A percentile compares a stretch with the other conserved stretches of the same genome.
Evolutionary conservation across 306 rosid species (phyloP).

Genomic region (Geum urbanum): DNA sequence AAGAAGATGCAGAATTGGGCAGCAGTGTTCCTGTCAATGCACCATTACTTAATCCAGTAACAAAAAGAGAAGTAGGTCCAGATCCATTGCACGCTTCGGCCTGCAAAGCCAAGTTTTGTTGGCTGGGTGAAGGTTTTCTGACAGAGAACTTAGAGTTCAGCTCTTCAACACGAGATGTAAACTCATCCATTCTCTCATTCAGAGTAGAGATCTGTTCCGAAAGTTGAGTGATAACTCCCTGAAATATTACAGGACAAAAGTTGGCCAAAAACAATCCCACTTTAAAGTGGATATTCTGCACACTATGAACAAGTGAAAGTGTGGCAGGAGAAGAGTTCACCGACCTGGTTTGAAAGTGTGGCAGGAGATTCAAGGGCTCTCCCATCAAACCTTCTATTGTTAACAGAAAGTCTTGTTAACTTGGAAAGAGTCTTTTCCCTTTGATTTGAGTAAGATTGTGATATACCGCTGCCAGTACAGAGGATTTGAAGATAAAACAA

Average conservation of each 20-base stretch:
- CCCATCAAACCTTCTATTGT: conserved; percentile 61
- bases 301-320: background rate
- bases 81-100: conserved; percentile 78
- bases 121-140: conserved; percentile 60
- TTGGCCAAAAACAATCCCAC: conserved; percentile 13
- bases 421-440: conserved; percentile 69
- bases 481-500: conserved; percentile 7
- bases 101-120: conserved; percentile 78
- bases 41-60: conserved; percentile 69
- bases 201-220: conserved; percentile 95
- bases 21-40: conserved; percentile 69
- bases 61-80: conserved; percentile 64
- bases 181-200: conserved; percentile 94
- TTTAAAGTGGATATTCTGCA: background rate
- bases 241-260: conserved; percentile 27
- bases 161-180: conserved; percentile 89
- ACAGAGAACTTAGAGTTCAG: conserved; percentile 60
- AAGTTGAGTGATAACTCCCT: conserved; percentile 90
- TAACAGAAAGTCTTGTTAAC: conserved; percentile 77
- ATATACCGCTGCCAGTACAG: conserved; percentile 42
- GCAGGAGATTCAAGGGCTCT: conserved; percentile 77
- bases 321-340: conserved; percentile 17
- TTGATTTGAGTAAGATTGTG: conserved; percentile 69
- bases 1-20: conserved; percentile 71
- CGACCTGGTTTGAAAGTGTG: conserved; percentile 64